Conservation (phyloP, 148 eudicot species). For the Fagopyrum esculentum region DNA sequence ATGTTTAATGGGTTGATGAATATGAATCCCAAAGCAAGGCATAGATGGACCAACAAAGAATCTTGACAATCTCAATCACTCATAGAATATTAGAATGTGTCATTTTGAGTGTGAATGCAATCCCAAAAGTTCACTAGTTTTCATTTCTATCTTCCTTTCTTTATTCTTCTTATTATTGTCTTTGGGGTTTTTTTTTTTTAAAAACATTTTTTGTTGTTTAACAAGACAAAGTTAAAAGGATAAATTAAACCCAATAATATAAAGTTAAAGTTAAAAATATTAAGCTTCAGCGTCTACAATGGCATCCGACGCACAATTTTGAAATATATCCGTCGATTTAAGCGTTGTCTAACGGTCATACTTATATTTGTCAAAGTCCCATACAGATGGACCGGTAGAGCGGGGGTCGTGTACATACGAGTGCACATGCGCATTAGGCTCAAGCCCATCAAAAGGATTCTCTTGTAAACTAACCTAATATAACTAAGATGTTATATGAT, state of each 20-base stretch:
- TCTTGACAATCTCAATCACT: background rate
- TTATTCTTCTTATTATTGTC: background rate
- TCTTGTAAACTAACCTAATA: too few relatives aligned
- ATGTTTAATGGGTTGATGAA: background rate
- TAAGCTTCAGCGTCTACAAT: too few relatives aligned
- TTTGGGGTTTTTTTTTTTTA: background rate
- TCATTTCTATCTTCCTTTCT: background rate
- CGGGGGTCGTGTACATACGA: too few relatives aligned
- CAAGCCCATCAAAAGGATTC: too few relatives aligned
- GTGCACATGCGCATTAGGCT: too few relatives aligned
- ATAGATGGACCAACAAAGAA: background rate
- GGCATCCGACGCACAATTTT: too few relatives aligned
- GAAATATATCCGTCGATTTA: too few relatives aligned
- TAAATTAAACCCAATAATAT: background rate
- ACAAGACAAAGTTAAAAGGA: background rate
- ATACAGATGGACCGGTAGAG: too few relatives aligned
- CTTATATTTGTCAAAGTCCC: too few relatives aligned
- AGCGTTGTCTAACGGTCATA: too few relatives aligned
- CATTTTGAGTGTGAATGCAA: conserved; percentile 3
- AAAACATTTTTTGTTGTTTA: background rate
- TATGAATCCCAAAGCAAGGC: background rate
- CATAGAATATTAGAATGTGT: background rate
- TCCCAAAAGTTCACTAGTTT: background rate
- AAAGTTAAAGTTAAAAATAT: background rate
- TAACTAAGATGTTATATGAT: too few relatives aligned